These are phyloP conservation scores for Naematelia encephala DNA, from an alignment of 768 basidiomycete genomes.

Conservation along the genomic window DNA sequence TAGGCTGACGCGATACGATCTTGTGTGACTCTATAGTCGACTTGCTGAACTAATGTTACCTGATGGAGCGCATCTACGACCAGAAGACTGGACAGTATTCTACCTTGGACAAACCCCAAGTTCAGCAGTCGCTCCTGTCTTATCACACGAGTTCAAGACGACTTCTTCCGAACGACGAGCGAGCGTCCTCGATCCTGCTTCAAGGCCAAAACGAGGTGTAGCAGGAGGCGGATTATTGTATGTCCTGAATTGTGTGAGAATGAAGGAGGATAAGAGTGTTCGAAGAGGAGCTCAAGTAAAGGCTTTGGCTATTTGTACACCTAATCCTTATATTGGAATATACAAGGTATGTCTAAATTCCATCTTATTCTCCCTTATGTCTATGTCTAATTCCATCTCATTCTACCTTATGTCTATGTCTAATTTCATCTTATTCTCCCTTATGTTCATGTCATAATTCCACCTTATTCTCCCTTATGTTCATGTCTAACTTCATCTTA, in stretches of 20 bases:
- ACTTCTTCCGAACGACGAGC: slow-evolving; percentile 4
- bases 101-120: slow-evolving; percentile 91
- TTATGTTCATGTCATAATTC: too few relatives aligned
- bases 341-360: slow-evolving; percentile 66
- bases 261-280: slow-evolving; percentile 80
- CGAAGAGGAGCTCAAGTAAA: slow-evolving; percentile 91
- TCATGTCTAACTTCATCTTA: too few relatives aligned
- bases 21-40: slow-evolving; percentile 62
- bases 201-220: slow-evolving; percentile 27
- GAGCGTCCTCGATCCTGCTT: slow-evolving; percentile 12
- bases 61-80: slow-evolving; percentile 90
- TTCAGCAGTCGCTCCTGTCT: slow-evolving; percentile 78
- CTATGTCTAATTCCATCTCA: too few relatives aligned
- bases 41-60: slow-evolving; percentile 98
- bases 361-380: too few relatives aligned
- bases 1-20: slow-evolving; percentile 6
- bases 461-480: too few relatives aligned
- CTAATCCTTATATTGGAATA: slow-evolving; percentile 90
- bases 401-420: too few relatives aligned
- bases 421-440: too few relatives aligned
- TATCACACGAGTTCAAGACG: slow-evolving; percentile 54
- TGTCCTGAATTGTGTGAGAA: slow-evolving; percentile 84
- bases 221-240: slow-evolving; percentile 60
- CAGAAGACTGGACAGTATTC: slow-evolving; percentile 98
- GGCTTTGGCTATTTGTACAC: slow-evolving; percentile 88